Percentiles rank a stretch among this genome's conserved stretches.
Conservation (phyloP, 305 asterid species). For the Fraxinus floribunda region DNA sequence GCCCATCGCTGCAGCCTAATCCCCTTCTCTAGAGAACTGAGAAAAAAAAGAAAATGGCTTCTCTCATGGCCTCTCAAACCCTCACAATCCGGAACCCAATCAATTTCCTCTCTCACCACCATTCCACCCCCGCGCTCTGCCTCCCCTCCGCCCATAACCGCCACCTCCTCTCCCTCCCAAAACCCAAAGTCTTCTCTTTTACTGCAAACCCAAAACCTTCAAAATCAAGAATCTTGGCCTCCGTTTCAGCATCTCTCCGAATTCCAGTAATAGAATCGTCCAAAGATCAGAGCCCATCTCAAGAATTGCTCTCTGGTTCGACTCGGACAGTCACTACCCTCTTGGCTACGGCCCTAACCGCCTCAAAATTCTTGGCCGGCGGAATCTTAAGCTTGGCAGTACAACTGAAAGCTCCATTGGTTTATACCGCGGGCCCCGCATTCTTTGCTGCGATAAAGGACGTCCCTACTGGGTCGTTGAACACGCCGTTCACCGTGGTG, state of each 20-base stretch:
- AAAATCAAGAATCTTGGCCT: conserved; percentile 34
- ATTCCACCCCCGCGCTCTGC: conserved; percentile 12
- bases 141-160: not conserved
- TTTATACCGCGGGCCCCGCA: conserved; percentile 51
- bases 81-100: conserved; percentile 30
- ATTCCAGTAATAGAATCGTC: conserved; percentile 7
- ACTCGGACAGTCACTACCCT: conserved; percentile 71
- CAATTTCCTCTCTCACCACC: conserved; percentile 11
- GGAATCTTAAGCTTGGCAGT: conserved; percentile 37
- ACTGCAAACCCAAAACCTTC: conserved; percentile 27
- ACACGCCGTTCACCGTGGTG: conserved; percentile 79
- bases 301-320: conserved; percentile 50
- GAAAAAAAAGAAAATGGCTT: conserved; percentile 32
- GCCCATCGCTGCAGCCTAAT: not conserved
- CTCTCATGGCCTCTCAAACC: conserved; percentile 44
- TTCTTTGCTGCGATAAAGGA: conserved; percentile 69
- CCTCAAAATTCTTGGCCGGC: conserved; percentile 43
- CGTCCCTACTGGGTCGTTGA: conserved; percentile 39
- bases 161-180: conserved; percentile 18
- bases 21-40: not conserved
- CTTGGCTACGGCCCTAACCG: conserved; percentile 44
- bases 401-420: conserved; percentile 45
- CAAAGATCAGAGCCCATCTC: conserved; percentile 4
- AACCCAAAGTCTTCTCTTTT: conserved; percentile 23
- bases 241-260: conserved; percentile 26